Percentiles rank a stretch among this genome's conserved stretches.
phyloP scores from a whole-genome alignment of 345 rosid species.

The Psidium friedrichsthalianum region DNA sequence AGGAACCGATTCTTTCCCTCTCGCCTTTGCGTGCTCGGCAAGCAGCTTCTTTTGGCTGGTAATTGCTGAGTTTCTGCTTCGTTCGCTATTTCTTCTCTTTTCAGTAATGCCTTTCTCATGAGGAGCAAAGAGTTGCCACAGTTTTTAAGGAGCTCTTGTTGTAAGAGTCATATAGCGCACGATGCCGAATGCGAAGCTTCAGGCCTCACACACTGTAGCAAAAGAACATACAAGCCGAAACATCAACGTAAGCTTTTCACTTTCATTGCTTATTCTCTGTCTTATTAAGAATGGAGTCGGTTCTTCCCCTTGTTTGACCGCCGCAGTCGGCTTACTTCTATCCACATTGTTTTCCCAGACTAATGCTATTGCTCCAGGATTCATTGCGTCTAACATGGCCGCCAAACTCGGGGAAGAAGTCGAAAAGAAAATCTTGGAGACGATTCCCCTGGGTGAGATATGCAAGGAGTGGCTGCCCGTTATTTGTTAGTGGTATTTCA shows the following conservation, averaged over 20 bases:
- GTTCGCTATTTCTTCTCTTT: not conserved
- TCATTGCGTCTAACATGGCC: slow-evolving; percentile 92
- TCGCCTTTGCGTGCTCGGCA: not conserved
- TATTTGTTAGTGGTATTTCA: not conserved
- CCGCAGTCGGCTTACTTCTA: not conserved
- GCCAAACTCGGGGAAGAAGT: slow-evolving; percentile 82
- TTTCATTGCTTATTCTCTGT: not conserved
- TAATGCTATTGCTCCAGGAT: slow-evolving; percentile 86
- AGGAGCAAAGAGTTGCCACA: not conserved
- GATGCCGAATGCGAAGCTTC: not conserved
- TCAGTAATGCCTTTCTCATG: not conserved
- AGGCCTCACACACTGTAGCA: slow-evolving; percentile 57
- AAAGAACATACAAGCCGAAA: slow-evolving; percentile 87
- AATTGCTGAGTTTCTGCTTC: not conserved
- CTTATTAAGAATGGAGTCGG: not conserved
- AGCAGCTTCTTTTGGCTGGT: not conserved
- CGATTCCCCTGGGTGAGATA: slow-evolving; percentile 67
- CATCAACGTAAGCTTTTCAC: slow-evolving; percentile 41
- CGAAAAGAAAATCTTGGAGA: slow-evolving; percentile 79
- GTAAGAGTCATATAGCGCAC: not conserved
- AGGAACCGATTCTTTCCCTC: not conserved
- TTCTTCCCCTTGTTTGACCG: not conserved
- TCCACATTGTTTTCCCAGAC: slow-evolving; percentile 24
- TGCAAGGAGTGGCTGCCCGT: not conserved
- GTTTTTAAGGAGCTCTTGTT: not conserved